Evolutionary conservation across 305 asterid genomes (phyloP).

Genomic region (Fraxinus paxiana): DNA sequence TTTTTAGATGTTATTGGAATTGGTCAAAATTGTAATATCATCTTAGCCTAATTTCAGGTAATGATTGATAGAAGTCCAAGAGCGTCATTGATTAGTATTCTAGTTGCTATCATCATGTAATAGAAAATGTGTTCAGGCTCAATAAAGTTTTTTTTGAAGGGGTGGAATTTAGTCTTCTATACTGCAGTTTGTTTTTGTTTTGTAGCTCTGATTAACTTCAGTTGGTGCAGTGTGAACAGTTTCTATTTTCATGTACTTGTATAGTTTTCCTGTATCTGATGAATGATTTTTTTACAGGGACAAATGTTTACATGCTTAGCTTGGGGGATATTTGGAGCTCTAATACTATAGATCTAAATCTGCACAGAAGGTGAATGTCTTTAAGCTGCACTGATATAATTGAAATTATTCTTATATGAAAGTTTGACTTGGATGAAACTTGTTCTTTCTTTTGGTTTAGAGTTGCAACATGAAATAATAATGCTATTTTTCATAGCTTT

Average conservation of each 20-base stretch:
- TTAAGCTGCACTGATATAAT: neutral
- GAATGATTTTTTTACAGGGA: conserved; percentile 29
- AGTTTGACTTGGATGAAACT: neutral
- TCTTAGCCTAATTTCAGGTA: neutral
- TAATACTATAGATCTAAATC: conserved; percentile 78
- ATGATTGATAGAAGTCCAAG: neutral
- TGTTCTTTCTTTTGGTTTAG: neutral
- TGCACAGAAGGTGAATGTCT: conserved; percentile 63
- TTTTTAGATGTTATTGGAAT: neutral
- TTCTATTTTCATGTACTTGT: neutral
- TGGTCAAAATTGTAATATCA: neutral
- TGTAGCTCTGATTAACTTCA: neutral
- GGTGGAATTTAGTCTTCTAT: neutral
- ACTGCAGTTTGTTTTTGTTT: neutral
- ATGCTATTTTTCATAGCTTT: neutral
- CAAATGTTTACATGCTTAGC: conserved; percentile 52
- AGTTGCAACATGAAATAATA: conserved; percentile 2
- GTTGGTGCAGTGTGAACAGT: neutral
- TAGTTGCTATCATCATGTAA: neutral
- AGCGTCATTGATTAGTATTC: neutral
- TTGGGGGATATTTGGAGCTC: conserved; percentile 94
- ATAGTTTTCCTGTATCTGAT: neutral
- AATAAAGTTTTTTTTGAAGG: neutral
- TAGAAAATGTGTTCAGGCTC: neutral
- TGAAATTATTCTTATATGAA: neutral